Base-by-base conservation (phyloP, 2,329 filamentous ascomycete genomes). In the Xylaria sp. region DNA sequence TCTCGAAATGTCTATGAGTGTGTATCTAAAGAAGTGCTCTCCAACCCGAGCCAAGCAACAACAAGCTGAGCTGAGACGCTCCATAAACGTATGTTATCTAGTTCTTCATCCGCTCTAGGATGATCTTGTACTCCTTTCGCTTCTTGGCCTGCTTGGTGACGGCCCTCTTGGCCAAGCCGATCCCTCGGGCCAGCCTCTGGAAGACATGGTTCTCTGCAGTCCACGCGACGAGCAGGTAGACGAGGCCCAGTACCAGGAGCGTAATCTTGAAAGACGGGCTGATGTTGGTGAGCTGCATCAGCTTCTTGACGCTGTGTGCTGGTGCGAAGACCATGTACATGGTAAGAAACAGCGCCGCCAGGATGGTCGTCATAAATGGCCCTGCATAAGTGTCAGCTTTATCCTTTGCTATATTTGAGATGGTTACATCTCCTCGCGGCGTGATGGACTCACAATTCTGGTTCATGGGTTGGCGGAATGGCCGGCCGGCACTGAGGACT, bases 261-360 rank as follows among this genome's bases (percentile, higher is more conserved):
- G 90, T 89, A 11, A 86, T 48, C 66, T 89, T 87, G 73, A 95
- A 99, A 47, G 81, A 77, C 62, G 77, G 75, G 37, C 85, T 86
- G 78, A 96, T 87, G 46, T 78, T 79, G 0, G 92, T 97, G 55
- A 99, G 76, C 70, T 97, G 85, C 92, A 99, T 99, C 41, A 92
- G 71, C 18, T 82, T 75, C 52, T 75, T 78, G 11, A 97, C 72
- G 81, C 87, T 89, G 18, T 78, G 72, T 0, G 87, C 84, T 0
- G 93, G 91, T 21, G 83, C 80, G 59, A 92, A 80, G 22, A 96
- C 80, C 88, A 99, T 92, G 71, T 95, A 94, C 1, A 82, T 72
- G 0, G 88, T 88, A 37, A 94, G 76, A 0, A 82, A 70, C 4
- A 94, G 72, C 0, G 91, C 82, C 16, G 87, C 69, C 8, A 84